Conservation (phyloP, 768 basidiomycete species). For the Tylopilus intermedius region DNA sequence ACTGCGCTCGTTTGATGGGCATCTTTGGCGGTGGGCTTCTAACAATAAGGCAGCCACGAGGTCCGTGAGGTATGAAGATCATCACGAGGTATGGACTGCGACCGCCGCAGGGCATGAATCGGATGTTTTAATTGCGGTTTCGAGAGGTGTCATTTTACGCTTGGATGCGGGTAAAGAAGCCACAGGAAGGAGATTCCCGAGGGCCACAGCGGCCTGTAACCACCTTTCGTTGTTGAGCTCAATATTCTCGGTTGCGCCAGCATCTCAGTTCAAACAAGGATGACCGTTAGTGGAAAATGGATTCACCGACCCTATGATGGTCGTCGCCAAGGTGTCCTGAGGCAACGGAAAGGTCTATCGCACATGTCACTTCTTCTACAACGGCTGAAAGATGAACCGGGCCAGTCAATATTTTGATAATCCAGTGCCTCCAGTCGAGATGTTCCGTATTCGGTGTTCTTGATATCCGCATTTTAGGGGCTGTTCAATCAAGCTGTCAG, state of each 20-base stretch:
- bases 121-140: background rate
- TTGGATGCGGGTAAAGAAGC: background rate
- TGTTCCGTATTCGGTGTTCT: too few relatives aligned
- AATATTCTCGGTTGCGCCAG: background rate
- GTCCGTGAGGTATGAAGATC: background rate
- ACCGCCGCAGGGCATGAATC: background rate
- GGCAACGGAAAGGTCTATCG: too few relatives aligned
- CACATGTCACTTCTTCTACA: too few relatives aligned
- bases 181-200: background rate
- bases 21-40: background rate
- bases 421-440: too few relatives aligned
- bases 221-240: background rate
- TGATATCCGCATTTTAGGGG: too few relatives aligned
- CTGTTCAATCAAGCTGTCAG: too few relatives aligned
- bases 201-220: background rate
- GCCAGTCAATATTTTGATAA: too few relatives aligned
- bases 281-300: background rate
- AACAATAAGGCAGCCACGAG: background rate
- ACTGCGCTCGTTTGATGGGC: too few relatives aligned
- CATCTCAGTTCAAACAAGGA: background rate
- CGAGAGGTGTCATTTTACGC: background rate
- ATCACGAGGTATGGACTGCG: background rate
- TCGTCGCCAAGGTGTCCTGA: too few relatives aligned
- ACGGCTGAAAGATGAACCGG: too few relatives aligned
- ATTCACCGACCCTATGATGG: too few relatives aligned